Conservation (phyloP, 2,329 filamentous ascomycete genomes). For the Paecilomyces niveus region DNA sequence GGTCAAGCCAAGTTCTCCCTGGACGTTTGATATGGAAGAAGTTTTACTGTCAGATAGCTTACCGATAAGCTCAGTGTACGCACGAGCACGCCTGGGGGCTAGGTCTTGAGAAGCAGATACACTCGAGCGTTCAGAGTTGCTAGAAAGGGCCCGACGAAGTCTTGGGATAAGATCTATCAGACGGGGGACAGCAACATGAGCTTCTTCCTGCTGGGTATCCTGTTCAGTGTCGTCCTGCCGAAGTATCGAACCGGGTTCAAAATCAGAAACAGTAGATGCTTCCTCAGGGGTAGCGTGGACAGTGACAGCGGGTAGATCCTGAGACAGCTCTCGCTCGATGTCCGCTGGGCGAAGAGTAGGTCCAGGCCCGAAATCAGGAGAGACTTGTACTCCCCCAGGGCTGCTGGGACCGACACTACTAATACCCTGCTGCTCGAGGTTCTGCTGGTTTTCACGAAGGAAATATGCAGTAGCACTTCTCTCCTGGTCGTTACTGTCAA, state of each 20-base stretch:
- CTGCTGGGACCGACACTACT: not conserved
- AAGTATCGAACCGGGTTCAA: not conserved
- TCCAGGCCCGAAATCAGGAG: not conserved
- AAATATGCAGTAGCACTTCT: not conserved
- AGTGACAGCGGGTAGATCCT: not conserved
- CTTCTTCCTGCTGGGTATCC: not conserved
- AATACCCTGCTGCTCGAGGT: not conserved
- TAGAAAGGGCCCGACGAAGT: not conserved
- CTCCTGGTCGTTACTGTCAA: not conserved
- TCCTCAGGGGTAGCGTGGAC: not conserved
- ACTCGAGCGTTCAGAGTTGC: not conserved
- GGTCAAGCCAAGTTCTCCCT: not conserved
- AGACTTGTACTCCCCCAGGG: not conserved
- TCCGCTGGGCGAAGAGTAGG: not conserved
- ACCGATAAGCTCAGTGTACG: constrained; percentile 1
- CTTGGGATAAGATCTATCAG: not conserved
- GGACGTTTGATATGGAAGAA: not conserved
- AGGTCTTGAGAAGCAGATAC: not conserved
- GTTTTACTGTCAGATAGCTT: not conserved
- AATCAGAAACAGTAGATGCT: not conserved
- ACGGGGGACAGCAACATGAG: not conserved
- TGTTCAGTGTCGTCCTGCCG: not conserved
- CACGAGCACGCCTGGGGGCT: not conserved
- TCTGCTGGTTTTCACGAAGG: not conserved
- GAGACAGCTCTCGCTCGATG: not conserved